A percentile compares a stretch with the other conserved stretches of the same genome.
phyloP scores from a whole-genome alignment of 169 alveolate genomes.

The Cryptosporidium muris region DNA sequence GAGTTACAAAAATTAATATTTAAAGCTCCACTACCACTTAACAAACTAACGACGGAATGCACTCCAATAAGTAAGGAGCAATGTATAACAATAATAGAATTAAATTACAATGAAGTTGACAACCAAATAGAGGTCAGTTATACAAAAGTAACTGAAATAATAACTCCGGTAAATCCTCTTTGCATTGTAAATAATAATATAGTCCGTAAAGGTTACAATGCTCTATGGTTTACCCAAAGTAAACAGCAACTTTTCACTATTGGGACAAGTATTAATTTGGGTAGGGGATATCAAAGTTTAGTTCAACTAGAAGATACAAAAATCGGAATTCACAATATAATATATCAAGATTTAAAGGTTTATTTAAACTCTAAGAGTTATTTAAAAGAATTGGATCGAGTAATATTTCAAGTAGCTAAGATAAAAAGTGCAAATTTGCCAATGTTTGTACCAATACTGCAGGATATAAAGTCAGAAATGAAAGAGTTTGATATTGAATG shows the following conservation, averaged over 20 bases:
- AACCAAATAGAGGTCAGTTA: slow-evolving; percentile 10
- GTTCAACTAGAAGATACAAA: slow-evolving; percentile 6
- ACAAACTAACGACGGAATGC: neutral
- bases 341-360: slow-evolving; percentile 25
- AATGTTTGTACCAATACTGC: too few relatives aligned
- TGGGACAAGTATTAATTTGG: neutral
- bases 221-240: slow-evolving; percentile 16
- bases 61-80: slow-evolving; percentile 8
- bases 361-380: slow-evolving; percentile 16
- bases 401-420: neutral
- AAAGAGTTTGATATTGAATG: too few relatives aligned
- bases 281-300: slow-evolving; percentile 46
- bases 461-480: too few relatives aligned
- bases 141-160: neutral
- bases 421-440: too few relatives aligned
- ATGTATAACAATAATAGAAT: slow-evolving; percentile 31
- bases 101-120: neutral
- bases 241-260: neutral
- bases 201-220: slow-evolving; percentile 3
- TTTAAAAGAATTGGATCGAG: neutral
- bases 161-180: neutral
- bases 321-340: slow-evolving; percentile 9
- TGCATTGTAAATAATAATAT: slow-evolving; percentile 4
- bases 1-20: slow-evolving; percentile 1
- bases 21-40: slow-evolving; percentile 23